These are phyloP conservation scores for Porcisia hertigi DNA, from an alignment of 208 protist genomes.

Conservation along the genomic window DNA sequence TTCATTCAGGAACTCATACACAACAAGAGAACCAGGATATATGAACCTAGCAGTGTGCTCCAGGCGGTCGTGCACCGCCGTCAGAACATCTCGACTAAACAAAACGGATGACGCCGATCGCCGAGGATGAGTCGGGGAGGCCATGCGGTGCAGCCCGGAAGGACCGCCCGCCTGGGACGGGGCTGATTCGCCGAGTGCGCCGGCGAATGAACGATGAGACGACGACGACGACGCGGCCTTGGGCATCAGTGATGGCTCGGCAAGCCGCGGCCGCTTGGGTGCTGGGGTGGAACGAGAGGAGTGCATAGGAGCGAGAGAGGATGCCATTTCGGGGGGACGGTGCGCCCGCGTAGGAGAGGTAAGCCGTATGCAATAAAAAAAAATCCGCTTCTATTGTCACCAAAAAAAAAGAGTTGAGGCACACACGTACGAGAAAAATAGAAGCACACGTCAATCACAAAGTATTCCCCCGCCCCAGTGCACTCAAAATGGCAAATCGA, in stretches of 20 bases:
- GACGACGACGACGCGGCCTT: not conserved
- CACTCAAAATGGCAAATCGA: too few species aligned
- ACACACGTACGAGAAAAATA: too few species aligned
- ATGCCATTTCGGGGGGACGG: not conserved
- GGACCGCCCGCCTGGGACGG: not conserved
- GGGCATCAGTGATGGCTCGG: not conserved
- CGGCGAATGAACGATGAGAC: too few species aligned
- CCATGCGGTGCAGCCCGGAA: not conserved
- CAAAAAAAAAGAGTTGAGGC: too few species aligned
- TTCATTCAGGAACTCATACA: slow-evolving; percentile 54
- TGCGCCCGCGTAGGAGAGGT: too few species aligned
- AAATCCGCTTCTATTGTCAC: not conserved
- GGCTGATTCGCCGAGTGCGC: not conserved
- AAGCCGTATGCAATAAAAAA: not conserved
- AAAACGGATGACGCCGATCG: slow-evolving; percentile 14
- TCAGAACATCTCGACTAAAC: slow-evolving; percentile 12
- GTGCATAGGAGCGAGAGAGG: not conserved
- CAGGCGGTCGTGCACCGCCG: slow-evolving; percentile 19
- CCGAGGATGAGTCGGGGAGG: not conserved
- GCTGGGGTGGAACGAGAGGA: not conserved
- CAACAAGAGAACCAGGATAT: slow-evolving; percentile 37
- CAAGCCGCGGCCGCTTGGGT: slow-evolving; percentile 1
- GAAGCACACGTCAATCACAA: too few species aligned
- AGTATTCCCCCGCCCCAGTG: too few species aligned
- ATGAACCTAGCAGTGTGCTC: slow-evolving; percentile 22